phyloP scores from a whole-genome alignment of 495 filamentous ascomycete genomes.

The Saxispiralis lemnorum region DNA sequence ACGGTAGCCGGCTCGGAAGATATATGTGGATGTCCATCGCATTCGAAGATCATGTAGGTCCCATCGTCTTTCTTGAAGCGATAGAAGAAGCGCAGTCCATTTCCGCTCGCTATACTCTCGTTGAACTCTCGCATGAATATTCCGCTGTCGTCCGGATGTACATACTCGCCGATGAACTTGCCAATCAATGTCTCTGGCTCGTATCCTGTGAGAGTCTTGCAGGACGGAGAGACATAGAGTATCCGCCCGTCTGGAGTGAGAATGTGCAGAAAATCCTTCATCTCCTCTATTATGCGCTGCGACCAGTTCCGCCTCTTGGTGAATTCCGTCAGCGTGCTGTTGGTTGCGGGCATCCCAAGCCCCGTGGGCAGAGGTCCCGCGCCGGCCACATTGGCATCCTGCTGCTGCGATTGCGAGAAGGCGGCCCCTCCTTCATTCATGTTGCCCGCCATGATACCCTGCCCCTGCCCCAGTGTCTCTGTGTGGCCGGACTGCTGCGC shows the following conservation, averaged over 20 bases:
- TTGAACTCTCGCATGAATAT: conserved; percentile 81
- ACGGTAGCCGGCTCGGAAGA: conserved; percentile 36
- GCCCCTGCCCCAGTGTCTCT: background rate
- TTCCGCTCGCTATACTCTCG: conserved; percentile 69
- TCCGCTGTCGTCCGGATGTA: conserved; percentile 75
- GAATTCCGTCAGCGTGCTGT: conserved; percentile 59
- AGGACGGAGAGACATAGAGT: conserved; percentile 66
- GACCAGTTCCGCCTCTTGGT: conserved; percentile 81
- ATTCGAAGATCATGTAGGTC: conserved; percentile 64
- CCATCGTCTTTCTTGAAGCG: conserved; percentile 63
- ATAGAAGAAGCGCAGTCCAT: conserved; percentile 73
- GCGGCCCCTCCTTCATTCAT: conserved; percentile 6
- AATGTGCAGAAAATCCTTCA: conserved; percentile 77
- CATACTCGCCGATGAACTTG: conserved; percentile 55
- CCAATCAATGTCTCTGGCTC: conserved; percentile 50
- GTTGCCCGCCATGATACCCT: background rate
- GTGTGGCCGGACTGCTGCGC: conserved; percentile 4
- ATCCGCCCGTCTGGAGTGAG: conserved; percentile 70
- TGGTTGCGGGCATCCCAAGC: conserved; percentile 32
- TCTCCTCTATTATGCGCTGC: conserved; percentile 70
- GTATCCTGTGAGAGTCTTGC: conserved; percentile 62
- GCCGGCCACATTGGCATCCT: conserved; percentile 26
- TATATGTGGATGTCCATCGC: conserved; percentile 81
- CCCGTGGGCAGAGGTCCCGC: conserved; percentile 39
- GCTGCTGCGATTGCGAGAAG: conserved; percentile 7